Conservation (phyloP, 257 asterid genomes). For the Linaria vulgaris region DNA sequence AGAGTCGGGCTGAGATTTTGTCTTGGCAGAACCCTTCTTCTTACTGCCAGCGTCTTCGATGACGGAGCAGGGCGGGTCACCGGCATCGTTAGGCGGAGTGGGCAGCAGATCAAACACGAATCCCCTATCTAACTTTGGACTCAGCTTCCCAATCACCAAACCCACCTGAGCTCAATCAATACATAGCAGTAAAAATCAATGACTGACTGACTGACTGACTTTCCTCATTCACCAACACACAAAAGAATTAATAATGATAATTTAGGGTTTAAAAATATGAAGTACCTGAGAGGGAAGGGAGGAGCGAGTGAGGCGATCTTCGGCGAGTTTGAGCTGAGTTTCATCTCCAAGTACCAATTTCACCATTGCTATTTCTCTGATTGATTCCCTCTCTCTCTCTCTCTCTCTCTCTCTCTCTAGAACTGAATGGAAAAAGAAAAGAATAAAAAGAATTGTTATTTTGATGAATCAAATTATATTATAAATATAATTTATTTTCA, state of each 20-base stretch:
- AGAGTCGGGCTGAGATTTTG: constrained; percentile 59
- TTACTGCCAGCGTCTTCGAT: constrained; percentile 44
- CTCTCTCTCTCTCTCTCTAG: too few species aligned
- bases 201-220: too few species aligned
- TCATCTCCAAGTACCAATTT: constrained; percentile 81
- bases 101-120: constrained; percentile 87
- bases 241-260: background rate
- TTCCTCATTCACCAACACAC: too few species aligned
- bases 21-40: constrained; percentile 62
- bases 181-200: background rate
- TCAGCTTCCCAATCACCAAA: constrained; percentile 83
- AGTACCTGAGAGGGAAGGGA: constrained; percentile 64
- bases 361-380: constrained; percentile 64
- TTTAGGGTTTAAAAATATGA: background rate
- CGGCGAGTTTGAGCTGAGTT: constrained; percentile 55
- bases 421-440: too few species aligned
- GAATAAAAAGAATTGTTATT: too few species aligned
- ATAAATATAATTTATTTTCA: too few species aligned
- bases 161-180: constrained; percentile 57
- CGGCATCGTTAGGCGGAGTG: constrained; percentile 80
- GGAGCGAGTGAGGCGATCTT: constrained; percentile 66
- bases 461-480: too few species aligned
- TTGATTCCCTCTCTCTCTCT: too few species aligned
- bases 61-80: constrained; percentile 72
- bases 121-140: constrained; percentile 68